These are phyloP conservation scores for Goniomonas avonlea DNA, from an alignment of 78 protist species.

Conservation along the genomic window DNA sequence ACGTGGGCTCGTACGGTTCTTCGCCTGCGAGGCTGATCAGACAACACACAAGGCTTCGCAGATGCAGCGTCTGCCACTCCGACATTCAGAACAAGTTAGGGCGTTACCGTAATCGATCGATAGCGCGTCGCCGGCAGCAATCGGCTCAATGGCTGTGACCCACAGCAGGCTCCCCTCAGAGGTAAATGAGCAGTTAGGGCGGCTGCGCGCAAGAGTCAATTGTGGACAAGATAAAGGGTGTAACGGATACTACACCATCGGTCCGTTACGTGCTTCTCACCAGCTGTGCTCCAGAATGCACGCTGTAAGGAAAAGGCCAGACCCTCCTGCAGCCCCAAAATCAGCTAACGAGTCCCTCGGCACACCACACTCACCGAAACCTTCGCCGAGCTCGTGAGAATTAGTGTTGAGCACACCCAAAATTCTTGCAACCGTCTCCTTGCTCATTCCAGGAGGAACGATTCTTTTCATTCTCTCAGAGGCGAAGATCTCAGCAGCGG, in stretches of 20 bases:
- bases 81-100: too few species aligned
- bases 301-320: constrained; percentile 3
- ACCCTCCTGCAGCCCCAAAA: too few species aligned
- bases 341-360: too few species aligned
- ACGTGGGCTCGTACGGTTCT: too few species aligned
- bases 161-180: neutral
- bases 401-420: constrained; percentile 20
- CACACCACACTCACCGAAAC: too few species aligned
- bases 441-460: neutral
- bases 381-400: constrained; percentile 27
- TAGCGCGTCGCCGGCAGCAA: neutral
- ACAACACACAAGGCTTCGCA: too few species aligned
- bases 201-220: too few species aligned
- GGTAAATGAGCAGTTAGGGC: constrained; percentile 15
- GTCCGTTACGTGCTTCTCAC: too few species aligned
- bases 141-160: neutral
- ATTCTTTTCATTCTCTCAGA: neutral
- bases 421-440: neutral
- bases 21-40: too few species aligned
- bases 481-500: neutral
- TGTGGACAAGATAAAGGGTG: too few species aligned
- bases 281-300: constrained; percentile 24
- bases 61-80: too few species aligned
- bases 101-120: constrained; percentile 26
- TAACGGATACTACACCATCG: too few species aligned